These are phyloP conservation scores for Phytophthora tubulina DNA, from an alignment of 352 stramenopile species.

Conservation along the genomic window DNA sequence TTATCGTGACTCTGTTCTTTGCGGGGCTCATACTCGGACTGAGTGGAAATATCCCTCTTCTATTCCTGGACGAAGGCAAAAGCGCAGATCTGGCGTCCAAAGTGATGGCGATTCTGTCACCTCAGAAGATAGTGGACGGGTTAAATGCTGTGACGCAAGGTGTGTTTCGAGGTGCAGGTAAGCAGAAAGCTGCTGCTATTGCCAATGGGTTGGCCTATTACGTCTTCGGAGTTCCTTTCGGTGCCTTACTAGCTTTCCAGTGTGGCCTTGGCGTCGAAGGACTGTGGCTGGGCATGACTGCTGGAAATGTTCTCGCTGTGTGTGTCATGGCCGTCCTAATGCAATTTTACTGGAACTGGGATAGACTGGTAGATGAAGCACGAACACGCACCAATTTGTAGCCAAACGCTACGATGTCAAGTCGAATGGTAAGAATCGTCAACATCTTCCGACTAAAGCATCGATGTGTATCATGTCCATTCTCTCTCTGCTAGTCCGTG, in stretches of 20 bases:
- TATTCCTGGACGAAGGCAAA: slow-evolving; percentile 50
- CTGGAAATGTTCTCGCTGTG: slow-evolving; percentile 30
- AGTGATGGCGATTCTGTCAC: slow-evolving; percentile 49
- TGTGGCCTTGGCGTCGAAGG: slow-evolving; percentile 53
- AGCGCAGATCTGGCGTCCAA: slow-evolving; percentile 42
- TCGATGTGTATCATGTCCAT: no score
- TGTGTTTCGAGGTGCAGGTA: slow-evolving; percentile 66
- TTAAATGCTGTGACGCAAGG: slow-evolving; percentile 61
- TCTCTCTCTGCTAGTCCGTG: no score
- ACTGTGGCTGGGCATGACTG: slow-evolving; percentile 59
- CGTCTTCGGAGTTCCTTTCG: slow-evolving; percentile 63
- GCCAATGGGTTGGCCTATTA: slow-evolving; percentile 75
- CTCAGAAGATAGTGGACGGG: slow-evolving; percentile 53
- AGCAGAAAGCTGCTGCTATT: slow-evolving; percentile 53
- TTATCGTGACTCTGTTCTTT: slow-evolving; percentile 36
- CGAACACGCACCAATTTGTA: no score
- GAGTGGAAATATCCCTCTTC: slow-evolving; percentile 26
- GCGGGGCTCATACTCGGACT: slow-evolving; percentile 19
- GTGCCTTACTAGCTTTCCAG: slow-evolving; percentile 41
- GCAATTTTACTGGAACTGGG: slow-evolving; percentile 14
- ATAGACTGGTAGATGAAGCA: slow-evolving; percentile 4
- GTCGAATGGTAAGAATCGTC: no score
- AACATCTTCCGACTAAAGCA: no score
- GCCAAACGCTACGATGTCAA: no score
- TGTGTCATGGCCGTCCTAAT: slow-evolving; percentile 2